Evolutionary conservation across 345 rosid species (phyloP).

Genomic region (Erysimum cheiranthoides): DNA sequence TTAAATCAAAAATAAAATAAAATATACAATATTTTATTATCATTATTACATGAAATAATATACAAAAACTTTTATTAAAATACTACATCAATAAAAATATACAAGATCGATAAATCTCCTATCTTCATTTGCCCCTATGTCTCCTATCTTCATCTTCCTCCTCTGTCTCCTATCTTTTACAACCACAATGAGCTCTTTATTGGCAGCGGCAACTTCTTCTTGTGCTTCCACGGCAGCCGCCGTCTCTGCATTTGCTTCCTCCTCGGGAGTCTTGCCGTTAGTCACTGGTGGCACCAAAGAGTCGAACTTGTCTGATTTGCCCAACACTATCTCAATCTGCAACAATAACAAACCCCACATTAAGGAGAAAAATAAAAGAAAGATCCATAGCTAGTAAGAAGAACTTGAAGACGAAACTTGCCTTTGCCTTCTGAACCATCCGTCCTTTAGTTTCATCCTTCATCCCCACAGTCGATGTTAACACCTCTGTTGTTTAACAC

Average conservation of each 20-base stretch:
- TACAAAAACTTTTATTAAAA: no score
- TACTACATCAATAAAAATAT: no score
- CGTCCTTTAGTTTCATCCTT: constrained; percentile 85
- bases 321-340: constrained; percentile 78
- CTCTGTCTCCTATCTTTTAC: no score
- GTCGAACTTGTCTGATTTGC: constrained; percentile 76
- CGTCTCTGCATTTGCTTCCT: constrained; percentile 38
- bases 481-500: constrained; percentile 57
- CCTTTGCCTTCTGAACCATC: constrained; percentile 90
- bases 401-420: constrained; percentile 18
- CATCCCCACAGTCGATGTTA: constrained; percentile 88
- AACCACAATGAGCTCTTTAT: no score
- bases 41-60: no score
- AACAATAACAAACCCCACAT: neutral
- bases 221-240: constrained; percentile 13
- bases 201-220: constrained; percentile 18
- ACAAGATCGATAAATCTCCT: no score
- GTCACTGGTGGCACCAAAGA: constrained; percentile 56
- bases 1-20: no score
- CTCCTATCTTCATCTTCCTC: no score
- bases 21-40: no score
- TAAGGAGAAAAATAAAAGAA: neutral
- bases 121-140: no score
- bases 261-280: constrained; percentile 32
- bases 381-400: neutral